These are phyloP conservation scores for Yamadazyma triangularis DNA, from an alignment of 1,139 yeast genomes.

Conservation along the genomic window DNA sequence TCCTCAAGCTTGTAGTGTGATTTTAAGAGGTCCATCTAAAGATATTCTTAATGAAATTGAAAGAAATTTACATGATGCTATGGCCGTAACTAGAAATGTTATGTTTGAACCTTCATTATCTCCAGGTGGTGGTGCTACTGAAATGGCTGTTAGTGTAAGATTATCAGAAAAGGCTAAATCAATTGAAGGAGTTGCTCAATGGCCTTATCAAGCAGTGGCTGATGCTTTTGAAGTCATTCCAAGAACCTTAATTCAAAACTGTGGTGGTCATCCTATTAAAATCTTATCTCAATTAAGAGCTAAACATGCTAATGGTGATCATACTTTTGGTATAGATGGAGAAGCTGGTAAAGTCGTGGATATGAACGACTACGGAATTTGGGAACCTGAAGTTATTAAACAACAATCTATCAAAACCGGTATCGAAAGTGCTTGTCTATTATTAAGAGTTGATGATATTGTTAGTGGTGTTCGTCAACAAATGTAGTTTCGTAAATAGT, in stretches of 20 bases:
- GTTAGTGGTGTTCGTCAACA: conserved; percentile 85
- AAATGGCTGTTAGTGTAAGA: conserved; percentile 93
- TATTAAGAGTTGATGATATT: conserved; percentile 94
- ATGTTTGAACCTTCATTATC: conserved; percentile 90
- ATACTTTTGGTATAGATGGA: conserved; percentile 91
- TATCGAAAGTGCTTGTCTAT: conserved; percentile 91
- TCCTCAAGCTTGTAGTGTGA: conserved; percentile 91
- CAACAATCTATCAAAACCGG: conserved; percentile 96
- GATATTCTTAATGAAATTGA: conserved; percentile 95
- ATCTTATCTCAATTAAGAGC: conserved; percentile 89
- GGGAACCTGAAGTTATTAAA: conserved; percentile 99
- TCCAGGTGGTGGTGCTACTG: conserved; percentile 99
- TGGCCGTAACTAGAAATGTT: conserved; percentile 96
- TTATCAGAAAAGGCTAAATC: conserved; percentile 87
- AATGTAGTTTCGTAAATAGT: conserved; percentile 7
- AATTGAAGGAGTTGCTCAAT: conserved; percentile 92
- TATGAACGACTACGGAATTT: conserved; percentile 91
- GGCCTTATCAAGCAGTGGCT: conserved; percentile 99
- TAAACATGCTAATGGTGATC: conserved; percentile 86
- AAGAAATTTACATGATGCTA: conserved; percentile 95
- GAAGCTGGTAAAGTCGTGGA: conserved; percentile 91
- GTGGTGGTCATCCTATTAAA: conserved; percentile 96
- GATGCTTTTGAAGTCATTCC: conserved; percentile 93
- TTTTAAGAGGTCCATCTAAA: conserved; percentile 94
- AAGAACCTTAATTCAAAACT: conserved; percentile 92